Conservation (phyloP, 768 basidiomycete species). For the Leccinum aurantiacum region DNA sequence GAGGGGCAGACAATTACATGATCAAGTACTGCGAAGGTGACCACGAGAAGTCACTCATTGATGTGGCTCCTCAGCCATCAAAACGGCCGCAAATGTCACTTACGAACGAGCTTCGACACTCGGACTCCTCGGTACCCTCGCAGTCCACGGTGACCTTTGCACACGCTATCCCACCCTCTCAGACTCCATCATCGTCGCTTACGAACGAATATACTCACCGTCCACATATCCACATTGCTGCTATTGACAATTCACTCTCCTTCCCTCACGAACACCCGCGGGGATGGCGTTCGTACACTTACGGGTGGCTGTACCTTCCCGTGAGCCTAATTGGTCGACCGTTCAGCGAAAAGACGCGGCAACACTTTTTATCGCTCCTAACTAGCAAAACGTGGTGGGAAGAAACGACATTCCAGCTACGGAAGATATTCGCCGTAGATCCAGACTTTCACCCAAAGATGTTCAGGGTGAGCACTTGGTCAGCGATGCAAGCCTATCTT, state of each 20-base stretch:
- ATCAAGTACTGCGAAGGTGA: slow-evolving; percentile 85
- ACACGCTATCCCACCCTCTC: slow-evolving; percentile 40
- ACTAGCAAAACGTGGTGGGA: slow-evolving; percentile 91
- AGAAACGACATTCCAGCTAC: slow-evolving; percentile 75
- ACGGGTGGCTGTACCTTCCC: slow-evolving; percentile 86
- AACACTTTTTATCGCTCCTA: slow-evolving; percentile 78
- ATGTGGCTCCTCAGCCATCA: slow-evolving; percentile 74
- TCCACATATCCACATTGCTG: slow-evolving; percentile 88
- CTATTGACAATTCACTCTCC: slow-evolving; percentile 90
- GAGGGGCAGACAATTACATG: slow-evolving; percentile 88
- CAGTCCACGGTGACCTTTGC: slow-evolving; percentile 41
- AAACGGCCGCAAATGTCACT: slow-evolving; percentile 66
- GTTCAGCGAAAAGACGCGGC: slow-evolving; percentile 79
- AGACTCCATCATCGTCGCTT: slow-evolving; percentile 34
- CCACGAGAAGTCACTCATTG: slow-evolving; percentile 74
- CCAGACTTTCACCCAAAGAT: slow-evolving; percentile 89
- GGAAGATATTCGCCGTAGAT: slow-evolving; percentile 76
- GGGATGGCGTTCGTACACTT: slow-evolving; percentile 79
- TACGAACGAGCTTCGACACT: slow-evolving; percentile 66
- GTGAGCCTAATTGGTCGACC: slow-evolving; percentile 84
- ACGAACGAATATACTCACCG: slow-evolving; percentile 49
- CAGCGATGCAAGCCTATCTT: slow-evolving; percentile 3
- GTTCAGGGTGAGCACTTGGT: slow-evolving; percentile 61
- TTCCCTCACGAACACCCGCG: slow-evolving; percentile 91
- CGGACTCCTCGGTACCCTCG: slow-evolving; percentile 39